A percentile compares a stretch with the other conserved stretches of the same genome.
Evolutionary conservation across 495 filamentous ascomycete genomes (phyloP).

Genomic region (Penicillium diatomitis): DNA sequence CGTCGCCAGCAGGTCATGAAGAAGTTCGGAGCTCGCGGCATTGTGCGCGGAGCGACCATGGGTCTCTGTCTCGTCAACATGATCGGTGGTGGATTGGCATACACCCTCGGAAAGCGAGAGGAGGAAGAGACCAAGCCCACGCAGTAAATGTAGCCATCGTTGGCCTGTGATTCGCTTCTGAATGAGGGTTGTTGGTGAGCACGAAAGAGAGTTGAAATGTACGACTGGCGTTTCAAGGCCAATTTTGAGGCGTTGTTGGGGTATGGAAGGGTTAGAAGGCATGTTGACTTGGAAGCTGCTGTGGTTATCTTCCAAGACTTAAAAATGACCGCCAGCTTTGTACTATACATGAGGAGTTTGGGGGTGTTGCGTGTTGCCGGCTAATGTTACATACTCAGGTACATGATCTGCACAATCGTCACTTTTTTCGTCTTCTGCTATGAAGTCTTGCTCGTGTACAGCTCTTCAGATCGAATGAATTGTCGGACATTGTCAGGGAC

Average conservation of each 20-base stretch:
- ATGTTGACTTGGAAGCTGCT: too few relatives aligned
- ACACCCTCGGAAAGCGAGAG: conserved; percentile 52
- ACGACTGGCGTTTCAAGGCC: not conserved
- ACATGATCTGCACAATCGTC: too few relatives aligned
- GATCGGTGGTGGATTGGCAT: conserved; percentile 60
- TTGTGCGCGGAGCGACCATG: conserved; percentile 63
- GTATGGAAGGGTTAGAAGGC: too few relatives aligned
- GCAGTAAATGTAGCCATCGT: conserved; percentile 6
- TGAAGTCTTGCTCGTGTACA: conserved; percentile 18
- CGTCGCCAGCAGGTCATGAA: conserved; percentile 49
- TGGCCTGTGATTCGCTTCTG: too few relatives aligned
- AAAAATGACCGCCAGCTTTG: too few relatives aligned
- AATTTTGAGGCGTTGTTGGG: not conserved
- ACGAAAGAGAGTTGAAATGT: too few relatives aligned
- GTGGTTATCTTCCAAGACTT: too few relatives aligned
- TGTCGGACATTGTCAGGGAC: conserved; percentile 53
- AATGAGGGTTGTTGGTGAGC: not conserved
- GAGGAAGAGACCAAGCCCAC: conserved; percentile 35
- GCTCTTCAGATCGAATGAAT: conserved; percentile 41
- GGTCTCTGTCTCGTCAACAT: conserved; percentile 61
- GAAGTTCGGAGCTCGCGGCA: conserved; percentile 58
- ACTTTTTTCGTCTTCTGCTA: not conserved
- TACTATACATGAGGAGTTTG: too few relatives aligned
- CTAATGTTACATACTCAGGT: too few relatives aligned
- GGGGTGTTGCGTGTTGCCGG: too few relatives aligned